Evolutionary conservation across 2,329 filamentous ascomycete species (phyloP).

Genomic region (Pseudofabraea citricarpa): DNA sequence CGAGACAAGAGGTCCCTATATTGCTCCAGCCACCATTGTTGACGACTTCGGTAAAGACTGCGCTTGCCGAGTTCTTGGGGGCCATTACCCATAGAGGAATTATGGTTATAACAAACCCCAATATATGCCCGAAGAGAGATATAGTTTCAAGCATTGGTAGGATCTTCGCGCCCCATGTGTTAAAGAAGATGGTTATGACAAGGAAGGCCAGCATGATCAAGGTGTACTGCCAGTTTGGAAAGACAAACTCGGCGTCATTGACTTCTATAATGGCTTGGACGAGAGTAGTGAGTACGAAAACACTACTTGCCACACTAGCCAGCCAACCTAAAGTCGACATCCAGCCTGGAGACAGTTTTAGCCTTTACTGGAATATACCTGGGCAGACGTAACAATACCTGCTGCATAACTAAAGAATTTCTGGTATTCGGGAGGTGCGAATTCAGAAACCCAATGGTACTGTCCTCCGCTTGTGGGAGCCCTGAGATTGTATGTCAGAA

Average conservation of each 20-base stretch:
- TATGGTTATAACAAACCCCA: conserved; percentile 39
- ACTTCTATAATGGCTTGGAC: conserved; percentile 35
- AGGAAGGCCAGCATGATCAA: conserved; percentile 38
- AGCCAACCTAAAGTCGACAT: conserved; percentile 42
- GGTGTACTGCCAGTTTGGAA: conserved; percentile 37
- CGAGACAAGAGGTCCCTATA: conserved; percentile 28
- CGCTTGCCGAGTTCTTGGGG: conserved; percentile 18
- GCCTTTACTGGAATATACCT: no score
- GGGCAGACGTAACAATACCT: conserved; percentile 18
- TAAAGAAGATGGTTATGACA: conserved; percentile 36
- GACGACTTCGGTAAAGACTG: conserved; percentile 27
- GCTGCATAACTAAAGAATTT: conserved; percentile 49
- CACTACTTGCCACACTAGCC: conserved; percentile 32
- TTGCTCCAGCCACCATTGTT: conserved; percentile 30
- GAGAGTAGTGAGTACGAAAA: conserved; percentile 38
- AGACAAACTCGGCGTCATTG: conserved; percentile 30
- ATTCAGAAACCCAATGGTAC: conserved; percentile 54
- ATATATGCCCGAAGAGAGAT: conserved; percentile 38
- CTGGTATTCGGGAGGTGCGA: conserved; percentile 41
- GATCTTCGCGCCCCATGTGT: conserved; percentile 34
- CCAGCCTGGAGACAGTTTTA: conserved; percentile 33
- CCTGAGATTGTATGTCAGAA: neutral
- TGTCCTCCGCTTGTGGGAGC: conserved; percentile 36
- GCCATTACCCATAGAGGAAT: conserved; percentile 31
- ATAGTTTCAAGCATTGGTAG: conserved; percentile 39